These are phyloP conservation scores for Nitzschia sp. DNA, from an alignment of 108 stramenopile genomes.

Conservation along the genomic window DNA sequence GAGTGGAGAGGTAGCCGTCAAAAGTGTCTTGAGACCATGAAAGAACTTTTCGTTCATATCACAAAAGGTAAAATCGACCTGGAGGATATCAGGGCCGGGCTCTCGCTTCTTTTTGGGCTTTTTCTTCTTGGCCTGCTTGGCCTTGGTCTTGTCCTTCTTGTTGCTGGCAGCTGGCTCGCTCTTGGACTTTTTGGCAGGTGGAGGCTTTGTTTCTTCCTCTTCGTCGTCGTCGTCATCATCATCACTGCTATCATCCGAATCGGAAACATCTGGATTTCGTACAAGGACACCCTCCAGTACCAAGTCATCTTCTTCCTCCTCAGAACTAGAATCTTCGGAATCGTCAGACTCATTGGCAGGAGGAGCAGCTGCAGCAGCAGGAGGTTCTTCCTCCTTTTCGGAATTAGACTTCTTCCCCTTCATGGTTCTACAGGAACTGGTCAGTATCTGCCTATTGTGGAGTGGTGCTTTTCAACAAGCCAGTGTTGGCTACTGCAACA, in stretches of 20 bases:
- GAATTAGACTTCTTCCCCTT: background rate
- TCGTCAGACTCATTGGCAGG: constrained; percentile 2
- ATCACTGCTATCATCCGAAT: constrained; percentile 36
- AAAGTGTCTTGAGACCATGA: constrained; percentile 71
- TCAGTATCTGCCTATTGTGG: no score
- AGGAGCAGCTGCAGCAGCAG: background rate
- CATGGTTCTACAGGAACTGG: background rate
- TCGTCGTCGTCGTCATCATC: constrained; percentile 45
- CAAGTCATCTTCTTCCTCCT: constrained; percentile 54
- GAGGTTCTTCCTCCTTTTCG: constrained; percentile 10
- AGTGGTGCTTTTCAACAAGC: no score
- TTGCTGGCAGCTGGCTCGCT: background rate
- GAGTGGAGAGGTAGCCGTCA: constrained; percentile 44
- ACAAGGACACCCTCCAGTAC: constrained; percentile 72
- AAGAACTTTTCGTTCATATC: constrained; percentile 82
- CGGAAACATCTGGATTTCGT: constrained; percentile 63
- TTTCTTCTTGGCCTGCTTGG: constrained; percentile 28
- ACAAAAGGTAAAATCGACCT: constrained; percentile 81
- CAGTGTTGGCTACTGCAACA: no score
- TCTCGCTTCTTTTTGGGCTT: constrained; percentile 35
- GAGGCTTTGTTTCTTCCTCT: constrained; percentile 43
- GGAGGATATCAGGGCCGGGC: constrained; percentile 56
- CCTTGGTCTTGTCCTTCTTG: constrained; percentile 7
- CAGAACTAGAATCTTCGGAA: constrained; percentile 21
- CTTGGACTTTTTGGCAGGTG: constrained; percentile 31